Conservation (phyloP, 352 stramenopile species). For the Globisporangium solare region DNA sequence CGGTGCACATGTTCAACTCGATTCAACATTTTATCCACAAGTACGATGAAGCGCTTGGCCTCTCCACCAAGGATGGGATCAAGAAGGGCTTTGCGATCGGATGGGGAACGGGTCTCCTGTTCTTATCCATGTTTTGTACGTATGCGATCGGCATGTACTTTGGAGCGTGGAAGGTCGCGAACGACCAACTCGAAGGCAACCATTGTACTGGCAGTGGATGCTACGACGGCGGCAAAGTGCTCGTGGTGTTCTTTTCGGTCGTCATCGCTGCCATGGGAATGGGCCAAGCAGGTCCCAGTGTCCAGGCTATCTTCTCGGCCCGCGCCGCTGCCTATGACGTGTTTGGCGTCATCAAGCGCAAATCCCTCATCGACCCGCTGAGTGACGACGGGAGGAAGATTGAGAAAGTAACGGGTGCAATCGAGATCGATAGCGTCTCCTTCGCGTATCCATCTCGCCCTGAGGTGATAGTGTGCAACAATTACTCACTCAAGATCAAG, state of each 20-base stretch:
- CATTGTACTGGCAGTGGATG: constrained; percentile 20
- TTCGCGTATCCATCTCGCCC: constrained; percentile 33
- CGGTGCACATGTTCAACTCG: constrained; percentile 77
- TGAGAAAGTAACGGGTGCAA: constrained; percentile 20
- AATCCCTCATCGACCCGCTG: constrained; percentile 40
- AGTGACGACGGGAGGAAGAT: constrained; percentile 21
- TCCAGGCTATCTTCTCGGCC: constrained; percentile 34
- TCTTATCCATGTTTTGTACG: constrained; percentile 57
- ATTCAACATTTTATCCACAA: constrained; percentile 53
- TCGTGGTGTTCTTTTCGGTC: constrained; percentile 63
- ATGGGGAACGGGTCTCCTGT: constrained; percentile 59
- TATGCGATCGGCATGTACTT: constrained; percentile 82
- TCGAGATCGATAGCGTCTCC: constrained; percentile 39
- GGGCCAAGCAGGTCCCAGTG: constrained; percentile 27
- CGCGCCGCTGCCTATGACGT: constrained; percentile 36
- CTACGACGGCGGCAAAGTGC: constrained; percentile 38
- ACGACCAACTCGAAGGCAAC: constrained; percentile 37
- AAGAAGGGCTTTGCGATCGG: constrained; percentile 46
- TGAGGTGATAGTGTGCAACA: constrained; percentile 23
- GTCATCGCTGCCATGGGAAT: constrained; percentile 36
- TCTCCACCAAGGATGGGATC: constrained; percentile 44
- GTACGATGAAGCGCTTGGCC: constrained; percentile 43
- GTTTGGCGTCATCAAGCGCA: constrained; percentile 42
- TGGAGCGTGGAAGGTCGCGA: constrained; percentile 54
- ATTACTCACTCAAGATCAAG: constrained; percentile 33